phyloP scores from a whole-genome alignment of 2,329 filamentous ascomycete genomes.

The Scedosporium boydii region DNA sequence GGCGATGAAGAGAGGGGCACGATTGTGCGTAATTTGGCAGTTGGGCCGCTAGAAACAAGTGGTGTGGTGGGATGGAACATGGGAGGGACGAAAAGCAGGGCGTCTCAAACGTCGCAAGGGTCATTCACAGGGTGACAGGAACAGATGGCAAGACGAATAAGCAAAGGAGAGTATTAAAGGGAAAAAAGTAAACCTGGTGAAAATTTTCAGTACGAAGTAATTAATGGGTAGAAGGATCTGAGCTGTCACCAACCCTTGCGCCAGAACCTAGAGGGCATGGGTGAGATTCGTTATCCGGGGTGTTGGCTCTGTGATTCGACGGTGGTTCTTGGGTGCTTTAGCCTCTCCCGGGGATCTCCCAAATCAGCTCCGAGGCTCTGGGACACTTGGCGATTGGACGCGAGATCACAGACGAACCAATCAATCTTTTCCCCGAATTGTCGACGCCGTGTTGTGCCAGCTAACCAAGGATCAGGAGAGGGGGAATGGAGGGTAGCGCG shows the following conservation, averaged over 20 bases:
- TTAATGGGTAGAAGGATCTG: not conserved
- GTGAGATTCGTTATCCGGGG: not conserved
- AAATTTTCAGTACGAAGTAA: not conserved
- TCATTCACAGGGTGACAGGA: not conserved
- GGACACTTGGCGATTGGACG: not conserved
- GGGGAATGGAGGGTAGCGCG: not conserved
- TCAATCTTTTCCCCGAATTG: not conserved
- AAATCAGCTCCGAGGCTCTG: not conserved
- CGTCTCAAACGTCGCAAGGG: not conserved
- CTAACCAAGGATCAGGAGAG: not conserved
- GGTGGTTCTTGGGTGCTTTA: not conserved
- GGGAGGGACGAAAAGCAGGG: not conserved
- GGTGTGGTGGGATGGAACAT: not conserved
- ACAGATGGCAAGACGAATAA: not conserved
- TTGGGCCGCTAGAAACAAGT: not conserved
- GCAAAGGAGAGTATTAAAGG: not conserved
- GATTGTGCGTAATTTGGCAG: not conserved
- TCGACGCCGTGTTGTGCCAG: not conserved
- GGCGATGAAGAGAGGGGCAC: not conserved
- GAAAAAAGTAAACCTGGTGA: not conserved
- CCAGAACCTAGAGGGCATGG: not conserved
- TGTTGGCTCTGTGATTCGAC: slow-evolving; percentile 1
- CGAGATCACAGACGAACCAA: not conserved
- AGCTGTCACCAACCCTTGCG: not conserved
- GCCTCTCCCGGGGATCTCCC: not conserved